Evolutionary conservation across 2,329 filamentous ascomycete genomes (phyloP), one percentile per base, ranked within the genome.

Genomic region (Exutisphaerella laricina): DNA sequence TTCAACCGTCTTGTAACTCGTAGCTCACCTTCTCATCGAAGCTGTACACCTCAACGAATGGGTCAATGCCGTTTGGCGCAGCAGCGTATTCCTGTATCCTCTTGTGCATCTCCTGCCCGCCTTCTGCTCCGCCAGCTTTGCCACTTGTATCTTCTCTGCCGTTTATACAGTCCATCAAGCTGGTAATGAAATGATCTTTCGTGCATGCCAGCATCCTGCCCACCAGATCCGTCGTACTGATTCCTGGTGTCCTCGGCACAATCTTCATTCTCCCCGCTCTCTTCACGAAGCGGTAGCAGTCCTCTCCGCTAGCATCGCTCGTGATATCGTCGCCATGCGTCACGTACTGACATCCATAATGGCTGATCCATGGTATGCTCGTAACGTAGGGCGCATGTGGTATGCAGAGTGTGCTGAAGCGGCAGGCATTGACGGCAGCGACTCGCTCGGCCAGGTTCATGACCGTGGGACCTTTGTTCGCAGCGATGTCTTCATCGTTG

Each of bases 231-330:
- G 92, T 98, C 2, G 92, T 98, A 7, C 88, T 95, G 60, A 98
- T 98, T 46, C 88, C 89, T 0, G 92, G 92, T 2, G 92, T 97
- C 51, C 92, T 79, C 71, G 94, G 95, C 33, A 98, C 92, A 13
- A 98, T 88, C 69, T 94, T 89, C 78, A 98, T 98, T 31, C 92
- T 79, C 9, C 84, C 84, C 1, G 90, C 92, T 29, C 85, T 83
- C 70, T 98, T 98, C 59, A 98, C 92, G 61, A 90, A 97, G 48
- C 92, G 85, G 70, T 98, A 98, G 70, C 90, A 97, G 70, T 98
- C 92, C 64, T 95, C 84, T 30, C 92, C 92, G 54, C 82, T 81
- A 62, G 85, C 86, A 67, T 98, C 92, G 0, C 88, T 94, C 2
- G 92, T 97, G 61, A 97, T 94, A 67, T 97, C 90, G 66, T 97